Percentiles rank a stretch among this genome's conserved stretches.
Conservation (phyloP, 192 early-diverging fungal species). For the Helicostylum pulchrum region DNA sequence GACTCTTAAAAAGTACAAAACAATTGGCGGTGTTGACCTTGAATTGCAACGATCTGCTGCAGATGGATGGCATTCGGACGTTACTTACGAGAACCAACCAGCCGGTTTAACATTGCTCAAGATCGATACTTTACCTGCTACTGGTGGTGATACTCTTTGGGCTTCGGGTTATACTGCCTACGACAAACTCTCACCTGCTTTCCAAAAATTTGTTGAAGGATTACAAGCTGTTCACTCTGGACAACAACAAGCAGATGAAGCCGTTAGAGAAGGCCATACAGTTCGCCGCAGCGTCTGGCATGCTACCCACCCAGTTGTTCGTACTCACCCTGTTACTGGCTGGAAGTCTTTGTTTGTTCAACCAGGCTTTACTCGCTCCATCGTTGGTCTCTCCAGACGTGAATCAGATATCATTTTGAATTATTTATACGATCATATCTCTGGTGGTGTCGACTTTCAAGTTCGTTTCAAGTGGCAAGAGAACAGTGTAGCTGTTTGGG, state of each 20-base stretch:
- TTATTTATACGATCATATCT: slow-evolving; percentile 51
- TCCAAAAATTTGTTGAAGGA: slow-evolving; percentile 32
- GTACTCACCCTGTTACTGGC: slow-evolving; percentile 70
- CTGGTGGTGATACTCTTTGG: slow-evolving; percentile 37
- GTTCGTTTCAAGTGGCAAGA: slow-evolving; percentile 57
- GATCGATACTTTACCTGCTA: slow-evolving; percentile 26
- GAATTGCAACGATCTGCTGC: background rate
- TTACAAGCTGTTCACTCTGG: slow-evolving; percentile 35
- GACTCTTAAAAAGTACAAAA: background rate
- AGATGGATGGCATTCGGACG: slow-evolving; percentile 33
- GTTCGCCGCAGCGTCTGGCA: slow-evolving; percentile 34
- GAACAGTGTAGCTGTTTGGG: slow-evolving; percentile 66
- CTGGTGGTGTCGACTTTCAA: slow-evolving; percentile 49
- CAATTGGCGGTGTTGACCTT: background rate
- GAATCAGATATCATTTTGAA: slow-evolving; percentile 59
- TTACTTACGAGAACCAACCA: slow-evolving; percentile 32
- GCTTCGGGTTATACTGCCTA: slow-evolving; percentile 28
- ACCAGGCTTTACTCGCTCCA: slow-evolving; percentile 56
- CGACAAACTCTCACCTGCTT: slow-evolving; percentile 23
- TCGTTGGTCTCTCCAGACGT: slow-evolving; percentile 43
- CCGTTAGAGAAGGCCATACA: background rate
- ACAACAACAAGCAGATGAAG: slow-evolving; percentile 20
- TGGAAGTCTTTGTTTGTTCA: slow-evolving; percentile 68
- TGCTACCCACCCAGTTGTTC: slow-evolving; percentile 44
- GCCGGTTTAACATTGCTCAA: slow-evolving; percentile 32